These are phyloP conservation scores for Citropsis articulata DNA, from an alignment of 345 rosid species.

Conservation along the genomic window DNA sequence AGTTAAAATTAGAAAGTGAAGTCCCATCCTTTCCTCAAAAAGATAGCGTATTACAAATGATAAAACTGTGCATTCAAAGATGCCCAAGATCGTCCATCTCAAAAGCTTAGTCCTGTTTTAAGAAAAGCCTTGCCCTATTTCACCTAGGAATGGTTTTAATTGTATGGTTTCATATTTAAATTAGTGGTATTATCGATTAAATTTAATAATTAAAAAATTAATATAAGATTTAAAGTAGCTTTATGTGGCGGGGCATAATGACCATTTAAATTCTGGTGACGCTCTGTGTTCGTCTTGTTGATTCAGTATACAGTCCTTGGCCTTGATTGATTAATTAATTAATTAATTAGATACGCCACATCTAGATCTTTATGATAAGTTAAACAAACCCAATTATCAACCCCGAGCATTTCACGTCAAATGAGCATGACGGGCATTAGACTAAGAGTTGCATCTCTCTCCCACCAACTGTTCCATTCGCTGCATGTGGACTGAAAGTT, in stretches of 20 bases:
- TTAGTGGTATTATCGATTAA: too few relatives aligned
- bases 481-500: not conserved
- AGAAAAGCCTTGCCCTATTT: not conserved
- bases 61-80: not conserved
- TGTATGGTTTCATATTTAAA: too few relatives aligned
- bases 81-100: not conserved
- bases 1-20: not conserved
- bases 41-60: not conserved
- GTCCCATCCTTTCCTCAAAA: not conserved
- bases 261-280: too few relatives aligned
- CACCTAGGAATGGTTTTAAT: too few relatives aligned
- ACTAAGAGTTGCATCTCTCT: not conserved
- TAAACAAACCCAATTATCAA: not conserved
- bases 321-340: not conserved
- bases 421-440: not conserved
- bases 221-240: too few relatives aligned
- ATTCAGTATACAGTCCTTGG: not conserved
- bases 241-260: too few relatives aligned
- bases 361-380: not conserved
- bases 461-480: not conserved
- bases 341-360: not conserved
- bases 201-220: too few relatives aligned
- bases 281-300: too few relatives aligned
- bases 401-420: not conserved
- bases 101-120: not conserved